Evolutionary conservation across 176 grass and related monocot species (phyloP).

Genomic region (Cenchrus purpureus): DNA sequence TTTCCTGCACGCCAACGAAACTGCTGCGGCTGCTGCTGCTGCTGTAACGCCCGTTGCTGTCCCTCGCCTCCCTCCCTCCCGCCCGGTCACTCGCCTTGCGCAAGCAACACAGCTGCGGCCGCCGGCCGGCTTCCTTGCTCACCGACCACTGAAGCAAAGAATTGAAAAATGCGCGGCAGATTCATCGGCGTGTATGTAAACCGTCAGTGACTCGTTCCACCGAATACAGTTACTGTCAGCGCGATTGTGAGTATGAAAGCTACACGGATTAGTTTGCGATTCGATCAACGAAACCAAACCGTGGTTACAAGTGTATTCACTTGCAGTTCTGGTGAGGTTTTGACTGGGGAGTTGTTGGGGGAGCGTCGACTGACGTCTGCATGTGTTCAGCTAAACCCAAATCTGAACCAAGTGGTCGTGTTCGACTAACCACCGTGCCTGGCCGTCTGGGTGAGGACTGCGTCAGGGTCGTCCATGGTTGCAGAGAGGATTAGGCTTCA

Average conservation of each 20-base stretch:
- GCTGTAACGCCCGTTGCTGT: conserved; percentile 33
- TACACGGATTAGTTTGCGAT: neutral
- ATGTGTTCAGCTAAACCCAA: neutral
- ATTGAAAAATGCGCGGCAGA: too few relatives aligned
- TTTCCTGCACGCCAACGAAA: conserved; percentile 43
- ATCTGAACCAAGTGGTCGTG: conserved; percentile 19
- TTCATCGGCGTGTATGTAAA: neutral
- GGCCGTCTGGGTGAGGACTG: neutral
- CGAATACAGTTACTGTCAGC: neutral
- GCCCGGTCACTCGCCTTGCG: neutral
- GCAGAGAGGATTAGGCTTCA: neutral
- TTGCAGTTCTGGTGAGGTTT: conserved; percentile 36
- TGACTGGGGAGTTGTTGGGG: conserved; percentile 39
- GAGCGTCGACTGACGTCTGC: conserved; percentile 1
- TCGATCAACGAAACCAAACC: neutral
- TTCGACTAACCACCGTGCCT: neutral
- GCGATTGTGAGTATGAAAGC: neutral
- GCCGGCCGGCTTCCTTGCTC: neutral
- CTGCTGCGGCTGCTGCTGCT: conserved; percentile 46
- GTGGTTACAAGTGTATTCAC: neutral
- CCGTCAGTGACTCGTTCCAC: neutral
- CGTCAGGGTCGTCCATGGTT: conserved; percentile 25
- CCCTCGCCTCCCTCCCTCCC: neutral
- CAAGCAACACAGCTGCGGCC: neutral
- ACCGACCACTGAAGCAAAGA: neutral